A percentile compares a stretch with the other conserved stretches of the same genome.
These are phyloP conservation scores for Linnemannia elongata DNA, from an alignment of 192 early-diverging fungal species.

Conservation along the genomic window DNA sequence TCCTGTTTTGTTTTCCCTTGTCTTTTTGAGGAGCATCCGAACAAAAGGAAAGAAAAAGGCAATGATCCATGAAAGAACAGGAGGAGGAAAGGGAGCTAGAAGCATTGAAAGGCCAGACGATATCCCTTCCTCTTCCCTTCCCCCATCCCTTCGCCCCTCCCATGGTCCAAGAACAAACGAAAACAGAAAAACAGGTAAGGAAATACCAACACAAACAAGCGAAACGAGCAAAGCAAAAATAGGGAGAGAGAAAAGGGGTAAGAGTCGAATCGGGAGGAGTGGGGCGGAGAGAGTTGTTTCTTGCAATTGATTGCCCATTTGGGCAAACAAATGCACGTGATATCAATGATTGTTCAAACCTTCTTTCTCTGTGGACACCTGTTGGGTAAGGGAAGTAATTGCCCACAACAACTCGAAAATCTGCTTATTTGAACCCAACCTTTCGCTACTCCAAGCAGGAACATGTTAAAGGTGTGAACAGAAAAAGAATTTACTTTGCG, in stretches of 20 bases:
- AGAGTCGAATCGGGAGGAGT: too few species aligned
- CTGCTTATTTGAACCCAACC: too few species aligned
- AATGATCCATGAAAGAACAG: background rate
- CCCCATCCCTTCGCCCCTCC: too few species aligned
- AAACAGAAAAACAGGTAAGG: background rate
- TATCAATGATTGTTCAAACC: background rate
- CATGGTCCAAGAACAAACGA: background rate
- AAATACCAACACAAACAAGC: too few species aligned
- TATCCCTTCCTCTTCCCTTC: background rate
- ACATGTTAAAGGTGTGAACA: too few species aligned
- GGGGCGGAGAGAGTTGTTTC: background rate
- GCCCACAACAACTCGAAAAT: too few species aligned
- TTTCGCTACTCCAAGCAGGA: background rate
- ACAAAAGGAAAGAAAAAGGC: background rate
- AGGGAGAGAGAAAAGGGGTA: too few species aligned
- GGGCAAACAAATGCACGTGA: constrained; percentile 16
- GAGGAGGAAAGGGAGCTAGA: background rate
- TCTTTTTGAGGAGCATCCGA: background rate
- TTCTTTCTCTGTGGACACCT: background rate
- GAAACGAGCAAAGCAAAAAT: too few species aligned
- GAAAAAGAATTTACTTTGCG: background rate
- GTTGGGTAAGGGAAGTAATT: too few species aligned
- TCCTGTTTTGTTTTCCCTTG: background rate
- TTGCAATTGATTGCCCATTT: constrained; percentile 12
- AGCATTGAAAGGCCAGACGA: background rate